Evolutionary conservation across 2,329 filamentous ascomycete genomes (phyloP), one percentile per base, ranked within the genome.

Genomic region (Aureobasidium pullulans): DNA sequence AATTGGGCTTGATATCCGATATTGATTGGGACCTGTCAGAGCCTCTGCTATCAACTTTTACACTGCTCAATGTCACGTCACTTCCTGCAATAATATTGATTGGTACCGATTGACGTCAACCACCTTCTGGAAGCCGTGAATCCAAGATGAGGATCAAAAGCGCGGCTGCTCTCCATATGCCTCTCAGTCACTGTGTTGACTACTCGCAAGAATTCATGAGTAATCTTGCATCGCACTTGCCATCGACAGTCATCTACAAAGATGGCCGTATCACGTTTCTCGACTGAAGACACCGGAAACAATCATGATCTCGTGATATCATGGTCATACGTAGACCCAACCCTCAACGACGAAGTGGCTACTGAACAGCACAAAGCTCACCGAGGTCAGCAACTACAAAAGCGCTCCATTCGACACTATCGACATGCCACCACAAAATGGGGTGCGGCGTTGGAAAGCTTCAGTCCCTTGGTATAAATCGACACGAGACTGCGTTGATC

Each of bases 381-480:
- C 16, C 34, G 60, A 48, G 57, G 57, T 11, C 60, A 62, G 15
- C 6, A 15, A 29, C 39, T 62, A 16, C 19, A 29, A 23, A 62
- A 60, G 46, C 60, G 60, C 1, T 60, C 60, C 32, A 62, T 62
- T 37, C 29, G 57, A 13, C 49, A 62, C 28, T 62, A 60, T 43
- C 40, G 49, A 23, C 60, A 62, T 60, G 60, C 60, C 19, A 62
- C 57, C 4, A 37, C 60, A n/a, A 60, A 62, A 57, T 62, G 60
- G 60, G 60, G 60, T 16, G 34, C 57, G 9, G 36, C 57, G 1
- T 31, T 62, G 19, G 60, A 62, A 44, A 49, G 43, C 10, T 62
- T 62, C 44, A 56, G 23, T 19, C 60, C 60, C 8, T 15, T 62
- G 40, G 44, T 62, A 57, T 36, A 5, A 11, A 46, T 10, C 10